A percentile compares a stretch with the other conserved stretches of the same genome.
These are phyloP conservation scores for Bassia scoparia DNA, from an alignment of 148 eudicot genomes.

Conservation along the genomic window DNA sequence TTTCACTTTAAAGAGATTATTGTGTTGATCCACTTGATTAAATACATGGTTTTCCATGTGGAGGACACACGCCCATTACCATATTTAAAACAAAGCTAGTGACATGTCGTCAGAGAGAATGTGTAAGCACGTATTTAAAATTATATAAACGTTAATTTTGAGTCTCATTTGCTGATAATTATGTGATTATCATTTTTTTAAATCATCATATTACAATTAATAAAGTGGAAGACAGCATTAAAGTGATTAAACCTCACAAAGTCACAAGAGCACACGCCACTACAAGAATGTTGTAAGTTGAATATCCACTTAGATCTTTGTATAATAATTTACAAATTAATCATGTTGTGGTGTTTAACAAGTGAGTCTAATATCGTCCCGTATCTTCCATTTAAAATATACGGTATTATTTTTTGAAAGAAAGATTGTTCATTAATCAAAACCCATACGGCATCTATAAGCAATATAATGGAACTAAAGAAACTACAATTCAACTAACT, in stretches of 20 bases:
- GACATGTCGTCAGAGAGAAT: not conserved
- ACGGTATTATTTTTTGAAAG: too few species aligned
- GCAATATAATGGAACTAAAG: too few species aligned
- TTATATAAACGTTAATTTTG: not conserved
- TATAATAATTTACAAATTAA: too few species aligned
- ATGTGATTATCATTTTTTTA: not conserved
- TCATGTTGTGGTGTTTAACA: too few species aligned
- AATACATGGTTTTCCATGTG: constrained; percentile 14
- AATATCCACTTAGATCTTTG: not conserved
- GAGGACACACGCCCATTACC: constrained; percentile 28
- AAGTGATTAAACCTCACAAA: not conserved
- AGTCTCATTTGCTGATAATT: not conserved
- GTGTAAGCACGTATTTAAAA: not conserved
- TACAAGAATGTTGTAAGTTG: not conserved
- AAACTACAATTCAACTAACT: too few species aligned
- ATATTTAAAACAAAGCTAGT: not conserved
- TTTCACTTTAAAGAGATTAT: not conserved
- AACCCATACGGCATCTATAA: too few species aligned
- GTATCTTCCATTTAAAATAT: too few species aligned
- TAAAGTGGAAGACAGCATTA: constrained; percentile 19
- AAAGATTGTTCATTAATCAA: too few species aligned
- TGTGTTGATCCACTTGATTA: not conserved
- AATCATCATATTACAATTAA: not conserved
- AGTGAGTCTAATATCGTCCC: too few species aligned
- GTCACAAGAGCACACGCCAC: not conserved